Base-by-base conservation (phyloP, 2,329 filamentous ascomycete genomes). In the Blastomyces emzantsi region DNA sequence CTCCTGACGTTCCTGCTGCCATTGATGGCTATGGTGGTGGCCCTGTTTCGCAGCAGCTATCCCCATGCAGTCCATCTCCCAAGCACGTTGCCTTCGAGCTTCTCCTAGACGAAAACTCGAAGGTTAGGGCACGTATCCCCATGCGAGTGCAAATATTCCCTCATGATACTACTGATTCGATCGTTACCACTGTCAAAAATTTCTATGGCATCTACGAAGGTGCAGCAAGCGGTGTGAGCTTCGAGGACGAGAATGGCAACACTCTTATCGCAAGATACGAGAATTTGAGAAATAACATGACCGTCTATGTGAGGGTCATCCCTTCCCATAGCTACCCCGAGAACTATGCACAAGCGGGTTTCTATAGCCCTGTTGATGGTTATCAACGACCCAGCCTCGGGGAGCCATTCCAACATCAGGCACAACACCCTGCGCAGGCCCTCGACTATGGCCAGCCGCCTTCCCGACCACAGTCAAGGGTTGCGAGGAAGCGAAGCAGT, bases 141-240 rank as follows among this genome's bases (percentile, higher is more conserved):
- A 86, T 88, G 82, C 80, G 85, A 68, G 85, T 88, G 55, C 90
- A 95, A 72, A 97, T 99, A 70, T 96, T 89, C 73, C 90, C 90
- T 57, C 92, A 97, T 77, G 94, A 99, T 80, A 92, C 90, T 61
- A 97, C 93, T 28, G 93, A 97, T 74, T 97, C 92, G 45, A 99
- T 99, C 78, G 90, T 97, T 67, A 94, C 92, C 17, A 97, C 94
- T 1, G 93, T 97, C 73, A 97, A 96, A 83, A 97, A 97, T 81
- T 97, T 97, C 80, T 97, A 96, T 74, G 94, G 94, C 66, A 84
- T 99, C 69, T 97, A 97, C 75, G 90, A 93, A 68, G 87, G 85
- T 66, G 84, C 85, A 69, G 86, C 85, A 69, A 88, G 88, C 74
- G 92, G 94, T 68, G 89, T 99, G 73, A 96, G 91, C 78, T 97